phyloP scores from a whole-genome alignment of 306 rosid genomes.

The Pachyrhizus erosus region DNA sequence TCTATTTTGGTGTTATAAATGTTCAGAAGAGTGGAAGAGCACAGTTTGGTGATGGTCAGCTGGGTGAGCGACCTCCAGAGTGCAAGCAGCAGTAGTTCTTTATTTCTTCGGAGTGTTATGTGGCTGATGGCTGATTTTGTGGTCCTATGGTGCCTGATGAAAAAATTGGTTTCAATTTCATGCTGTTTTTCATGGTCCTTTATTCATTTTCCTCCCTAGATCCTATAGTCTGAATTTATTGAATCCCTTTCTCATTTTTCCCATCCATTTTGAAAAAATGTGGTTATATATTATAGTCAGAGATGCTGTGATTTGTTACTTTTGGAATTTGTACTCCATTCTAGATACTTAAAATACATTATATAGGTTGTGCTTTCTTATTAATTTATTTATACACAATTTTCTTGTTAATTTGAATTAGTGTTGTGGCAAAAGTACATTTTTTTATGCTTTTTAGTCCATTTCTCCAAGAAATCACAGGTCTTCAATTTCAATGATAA shows the following conservation, averaged over 20 bases:
- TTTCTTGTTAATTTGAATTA: background rate
- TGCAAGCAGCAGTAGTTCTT: slow-evolving; percentile 88
- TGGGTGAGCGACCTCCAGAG: slow-evolving; percentile 86
- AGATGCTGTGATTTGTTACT: slow-evolving; percentile 47
- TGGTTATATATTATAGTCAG: slow-evolving; percentile 49
- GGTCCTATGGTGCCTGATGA: slow-evolving; percentile 16
- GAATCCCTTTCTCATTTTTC: slow-evolving; percentile 33
- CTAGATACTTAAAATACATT: slow-evolving; percentile 20
- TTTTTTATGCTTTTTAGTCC: background rate
- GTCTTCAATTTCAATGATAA: background rate
- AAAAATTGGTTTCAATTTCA: slow-evolving; percentile 34
- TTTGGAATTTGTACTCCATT: slow-evolving; percentile 38
- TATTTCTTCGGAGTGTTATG: slow-evolving; percentile 17
- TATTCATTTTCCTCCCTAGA: slow-evolving; percentile 36
- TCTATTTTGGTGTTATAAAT: background rate
- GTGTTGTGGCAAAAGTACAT: background rate
- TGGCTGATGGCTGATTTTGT: slow-evolving; percentile 20
- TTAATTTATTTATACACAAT: background rate
- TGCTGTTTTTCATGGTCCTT: slow-evolving; percentile 54
- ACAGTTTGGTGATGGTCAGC: slow-evolving; percentile 51
- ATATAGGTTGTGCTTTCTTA: slow-evolving; percentile 19
- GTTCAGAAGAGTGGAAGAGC: slow-evolving; percentile 70
- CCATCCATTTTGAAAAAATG: slow-evolving; percentile 42
- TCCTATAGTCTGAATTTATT: slow-evolving; percentile 43
- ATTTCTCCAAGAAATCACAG: background rate